Percentiles rank a stretch among this genome's conserved stretches.
phyloP scores from a whole-genome alignment of 495 filamentous ascomycete species.

The Achaetomiella virescens region DNA sequence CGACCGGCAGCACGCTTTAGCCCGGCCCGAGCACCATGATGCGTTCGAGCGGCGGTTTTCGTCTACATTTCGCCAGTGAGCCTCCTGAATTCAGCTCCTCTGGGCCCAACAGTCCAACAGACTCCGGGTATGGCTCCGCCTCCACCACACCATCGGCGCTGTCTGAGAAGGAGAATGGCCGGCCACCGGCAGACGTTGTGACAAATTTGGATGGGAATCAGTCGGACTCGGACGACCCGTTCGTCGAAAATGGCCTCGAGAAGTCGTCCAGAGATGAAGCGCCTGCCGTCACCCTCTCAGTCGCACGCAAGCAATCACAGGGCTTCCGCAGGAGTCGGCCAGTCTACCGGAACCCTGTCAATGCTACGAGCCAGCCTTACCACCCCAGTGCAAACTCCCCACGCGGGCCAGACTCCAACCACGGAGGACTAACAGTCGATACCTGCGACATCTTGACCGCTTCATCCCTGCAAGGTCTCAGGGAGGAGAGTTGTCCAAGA shows the following conservation, averaged over 20 bases:
- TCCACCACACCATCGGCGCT: conserved; percentile 5
- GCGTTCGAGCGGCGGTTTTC: neutral
- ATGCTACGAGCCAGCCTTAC: conserved; percentile 16
- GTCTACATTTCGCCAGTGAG: conserved; percentile 7
- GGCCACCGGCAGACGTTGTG: conserved; percentile 4
- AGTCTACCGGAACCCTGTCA: conserved; percentile 17
- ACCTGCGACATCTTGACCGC: conserved; percentile 50
- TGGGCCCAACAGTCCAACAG: conserved; percentile 13
- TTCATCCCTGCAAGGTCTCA: conserved; percentile 58
- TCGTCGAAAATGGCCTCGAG: conserved; percentile 11
- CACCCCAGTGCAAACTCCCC: conserved; percentile 15
- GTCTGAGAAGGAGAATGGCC: neutral
- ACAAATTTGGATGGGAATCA: conserved; percentile 21
- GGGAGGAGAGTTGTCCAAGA: conserved; percentile 37
- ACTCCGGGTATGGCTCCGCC: conserved; percentile 26
- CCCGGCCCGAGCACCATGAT: neutral
- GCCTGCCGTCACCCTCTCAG: neutral
- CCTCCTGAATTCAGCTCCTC: conserved; percentile 10
- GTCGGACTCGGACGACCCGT: conserved; percentile 23
- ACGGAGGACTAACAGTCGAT: conserved; percentile 15
- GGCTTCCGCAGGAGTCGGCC: conserved; percentile 5
- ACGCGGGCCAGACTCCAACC: conserved; percentile 8
- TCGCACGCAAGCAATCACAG: neutral
- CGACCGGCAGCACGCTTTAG: neutral
- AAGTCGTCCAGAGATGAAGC: neutral